Conservation (phyloP, 495 filamentous ascomycete species). For the Aspergillus biplanus region DNA sequence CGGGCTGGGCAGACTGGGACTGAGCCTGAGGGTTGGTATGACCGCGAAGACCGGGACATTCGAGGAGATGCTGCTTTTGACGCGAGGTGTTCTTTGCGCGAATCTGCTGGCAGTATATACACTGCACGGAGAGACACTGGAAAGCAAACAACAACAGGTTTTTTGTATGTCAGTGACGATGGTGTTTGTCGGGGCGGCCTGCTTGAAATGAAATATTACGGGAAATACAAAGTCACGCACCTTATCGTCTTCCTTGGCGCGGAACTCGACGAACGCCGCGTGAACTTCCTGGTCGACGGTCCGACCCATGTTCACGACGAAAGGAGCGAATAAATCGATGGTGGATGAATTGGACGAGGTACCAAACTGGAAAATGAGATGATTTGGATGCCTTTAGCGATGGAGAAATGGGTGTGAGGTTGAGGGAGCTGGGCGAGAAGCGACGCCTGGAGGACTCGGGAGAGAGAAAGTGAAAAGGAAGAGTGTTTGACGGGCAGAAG, state of each 20-base stretch:
- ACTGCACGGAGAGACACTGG: constrained; percentile 62
- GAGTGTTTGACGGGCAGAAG: constrained; percentile 12
- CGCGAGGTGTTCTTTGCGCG: constrained; percentile 62
- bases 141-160: constrained; percentile 24
- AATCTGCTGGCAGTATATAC: constrained; percentile 62
- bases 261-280: constrained; percentile 61
- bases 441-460: constrained; percentile 23
- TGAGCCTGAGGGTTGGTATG: constrained; percentile 48
- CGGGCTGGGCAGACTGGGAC: constrained; percentile 41
- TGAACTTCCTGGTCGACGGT: constrained; percentile 62
- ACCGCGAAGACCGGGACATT: constrained; percentile 55
- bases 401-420: constrained; percentile 14
- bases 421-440: constrained; percentile 26
- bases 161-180: constrained; percentile 36
- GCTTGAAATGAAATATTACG: constrained; percentile 47
- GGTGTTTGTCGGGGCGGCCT: constrained; percentile 23
- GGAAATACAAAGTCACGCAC: constrained; percentile 54
- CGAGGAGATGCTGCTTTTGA: constrained; percentile 59
- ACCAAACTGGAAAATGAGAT: constrained; percentile 17
- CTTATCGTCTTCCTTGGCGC: constrained; percentile 65
- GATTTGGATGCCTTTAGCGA: constrained; percentile 14
- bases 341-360: constrained; percentile 22
- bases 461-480: constrained; percentile 26
- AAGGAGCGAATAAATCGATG: constrained; percentile 34
- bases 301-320: constrained; percentile 52